Evolutionary conservation across 345 rosid species (phyloP).

Genomic region (Acer saccharum): DNA sequence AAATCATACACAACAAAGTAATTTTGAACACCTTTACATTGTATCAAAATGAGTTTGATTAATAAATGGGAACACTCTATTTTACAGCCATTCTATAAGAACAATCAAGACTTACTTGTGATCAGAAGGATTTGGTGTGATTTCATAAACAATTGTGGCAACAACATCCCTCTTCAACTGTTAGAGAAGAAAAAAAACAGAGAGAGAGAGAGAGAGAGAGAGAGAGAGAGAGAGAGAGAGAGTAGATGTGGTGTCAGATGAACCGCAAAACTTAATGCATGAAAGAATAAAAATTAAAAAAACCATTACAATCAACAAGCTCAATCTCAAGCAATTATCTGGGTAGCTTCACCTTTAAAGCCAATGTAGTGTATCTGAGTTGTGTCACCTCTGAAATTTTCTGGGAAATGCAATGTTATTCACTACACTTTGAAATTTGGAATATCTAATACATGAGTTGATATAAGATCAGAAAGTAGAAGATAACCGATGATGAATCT

Average conservation of each 20-base stretch:
- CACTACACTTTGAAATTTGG: conserved; percentile 86
- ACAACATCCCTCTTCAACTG: conserved; percentile 95
- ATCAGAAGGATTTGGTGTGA: conserved; percentile 94
- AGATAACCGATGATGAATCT: conserved; percentile 11
- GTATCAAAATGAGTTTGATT: background rate
- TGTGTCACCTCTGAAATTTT: conserved; percentile 77
- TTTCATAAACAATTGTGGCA: conserved; percentile 88
- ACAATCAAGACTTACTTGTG: conserved; percentile 76
- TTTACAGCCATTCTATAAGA: conserved; percentile 3
- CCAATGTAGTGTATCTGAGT: conserved; percentile 87
- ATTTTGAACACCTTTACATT: background rate
- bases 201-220: too few species aligned
- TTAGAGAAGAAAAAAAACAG: conserved; percentile 13
- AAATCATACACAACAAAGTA: background rate
- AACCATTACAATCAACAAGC: conserved; percentile 7
- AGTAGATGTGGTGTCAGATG: conserved; percentile 16
- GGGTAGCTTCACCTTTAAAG: conserved; percentile 97
- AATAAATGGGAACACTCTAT: background rate
- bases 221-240: too few species aligned
- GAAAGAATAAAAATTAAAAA: background rate
- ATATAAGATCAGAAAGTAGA: conserved; percentile 15
- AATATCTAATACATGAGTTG: conserved; percentile 50
- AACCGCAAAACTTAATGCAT: background rate
- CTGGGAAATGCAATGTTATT: conserved; percentile 98
- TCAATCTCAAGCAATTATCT: conserved; percentile 47